These are phyloP conservation scores for Zalaria obscura DNA, from an alignment of 2,329 filamentous ascomycete species.

Conservation along the genomic window DNA sequence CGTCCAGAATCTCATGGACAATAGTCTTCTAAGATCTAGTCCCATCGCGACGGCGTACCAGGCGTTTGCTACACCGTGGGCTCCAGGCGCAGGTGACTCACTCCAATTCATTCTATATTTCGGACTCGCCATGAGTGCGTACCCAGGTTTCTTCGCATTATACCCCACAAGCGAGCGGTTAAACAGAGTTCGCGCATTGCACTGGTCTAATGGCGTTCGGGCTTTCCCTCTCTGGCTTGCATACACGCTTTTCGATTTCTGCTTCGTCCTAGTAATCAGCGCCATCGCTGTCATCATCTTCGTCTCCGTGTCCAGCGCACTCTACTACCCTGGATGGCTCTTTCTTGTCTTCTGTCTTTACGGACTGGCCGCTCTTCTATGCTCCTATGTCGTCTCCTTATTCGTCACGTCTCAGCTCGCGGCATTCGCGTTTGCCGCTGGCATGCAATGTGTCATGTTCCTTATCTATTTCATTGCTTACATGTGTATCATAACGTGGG, in stretches of 20 bases:
- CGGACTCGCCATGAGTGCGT: slow-evolving; percentile 61
- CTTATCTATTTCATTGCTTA: slow-evolving; percentile 33
- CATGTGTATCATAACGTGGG: slow-evolving; percentile 26
- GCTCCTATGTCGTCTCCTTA: slow-evolving; percentile 71
- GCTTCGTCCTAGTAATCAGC: slow-evolving; percentile 53
- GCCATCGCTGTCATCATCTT: slow-evolving; percentile 57
- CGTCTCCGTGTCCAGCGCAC: slow-evolving; percentile 46
- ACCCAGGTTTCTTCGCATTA: slow-evolving; percentile 74
- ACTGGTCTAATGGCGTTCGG: slow-evolving; percentile 84
- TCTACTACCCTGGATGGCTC: slow-evolving; percentile 69
- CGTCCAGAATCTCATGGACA: slow-evolving; percentile 80
- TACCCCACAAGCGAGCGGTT: slow-evolving; percentile 79
- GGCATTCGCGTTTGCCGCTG: slow-evolving; percentile 71
- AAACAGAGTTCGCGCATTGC: slow-evolving; percentile 63
- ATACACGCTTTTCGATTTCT: slow-evolving; percentile 68
- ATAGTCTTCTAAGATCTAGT: slow-evolving; percentile 53
- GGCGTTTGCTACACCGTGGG: slow-evolving; percentile 61
- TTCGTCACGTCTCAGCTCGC: slow-evolving; percentile 67
- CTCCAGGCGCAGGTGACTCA: slow-evolving; percentile 53
- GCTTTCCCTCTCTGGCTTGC: slow-evolving; percentile 74
- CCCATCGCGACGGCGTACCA: slow-evolving; percentile 60
- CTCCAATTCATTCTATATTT: slow-evolving; percentile 74
- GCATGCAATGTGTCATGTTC: slow-evolving; percentile 48
- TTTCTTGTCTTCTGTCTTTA: slow-evolving; percentile 73
- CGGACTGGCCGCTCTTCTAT: slow-evolving; percentile 60